A percentile compares a stretch with the other conserved stretches of the same genome.
These are phyloP conservation scores for Globisporangium cystogenes DNA, from an alignment of 352 stramenopile species.

Conservation along the genomic window DNA sequence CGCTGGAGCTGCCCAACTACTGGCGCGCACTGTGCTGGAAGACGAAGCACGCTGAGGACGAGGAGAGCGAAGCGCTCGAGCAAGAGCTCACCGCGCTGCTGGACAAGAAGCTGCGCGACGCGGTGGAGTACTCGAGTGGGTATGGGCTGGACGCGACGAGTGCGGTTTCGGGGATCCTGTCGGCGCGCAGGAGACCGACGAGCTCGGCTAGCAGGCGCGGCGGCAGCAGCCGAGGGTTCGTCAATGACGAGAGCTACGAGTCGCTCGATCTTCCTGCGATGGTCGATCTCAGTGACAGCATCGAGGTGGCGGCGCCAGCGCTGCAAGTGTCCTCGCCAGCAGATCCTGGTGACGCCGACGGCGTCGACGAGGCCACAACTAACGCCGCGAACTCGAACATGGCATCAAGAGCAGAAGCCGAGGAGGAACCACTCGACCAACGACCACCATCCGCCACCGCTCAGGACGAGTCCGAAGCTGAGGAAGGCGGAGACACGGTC, in stretches of 20 bases:
- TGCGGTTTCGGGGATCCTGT: conserved; percentile 16
- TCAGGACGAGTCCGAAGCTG: neutral
- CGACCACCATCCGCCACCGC: neutral
- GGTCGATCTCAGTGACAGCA: conserved; percentile 14
- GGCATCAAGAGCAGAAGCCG: neutral
- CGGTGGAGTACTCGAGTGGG: conserved; percentile 55
- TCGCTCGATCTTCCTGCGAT: conserved; percentile 52
- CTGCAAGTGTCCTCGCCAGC: no score
- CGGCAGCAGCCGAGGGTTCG: conserved; percentile 4
- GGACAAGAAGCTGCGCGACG: conserved; percentile 41
- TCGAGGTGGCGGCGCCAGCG: neutral
- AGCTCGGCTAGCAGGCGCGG: conserved; percentile 2
- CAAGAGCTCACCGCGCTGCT: conserved; percentile 35
- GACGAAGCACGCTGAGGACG: conserved; percentile 21
- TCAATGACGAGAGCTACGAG: conserved; percentile 55
- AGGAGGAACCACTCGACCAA: neutral
- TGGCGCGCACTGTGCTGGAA: conserved; percentile 67
- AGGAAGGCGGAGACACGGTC: neutral
- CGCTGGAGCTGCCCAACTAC: conserved; percentile 65
- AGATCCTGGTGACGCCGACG: neutral
- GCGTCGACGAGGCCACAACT: neutral
- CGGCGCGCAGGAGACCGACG: neutral
- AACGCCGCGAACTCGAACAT: neutral
- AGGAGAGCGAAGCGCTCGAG: conserved; percentile 25
- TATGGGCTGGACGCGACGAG: conserved; percentile 60